These are phyloP conservation scores for Lumnitzera racemosa DNA, from an alignment of 345 rosid species.

Conservation along the genomic window DNA sequence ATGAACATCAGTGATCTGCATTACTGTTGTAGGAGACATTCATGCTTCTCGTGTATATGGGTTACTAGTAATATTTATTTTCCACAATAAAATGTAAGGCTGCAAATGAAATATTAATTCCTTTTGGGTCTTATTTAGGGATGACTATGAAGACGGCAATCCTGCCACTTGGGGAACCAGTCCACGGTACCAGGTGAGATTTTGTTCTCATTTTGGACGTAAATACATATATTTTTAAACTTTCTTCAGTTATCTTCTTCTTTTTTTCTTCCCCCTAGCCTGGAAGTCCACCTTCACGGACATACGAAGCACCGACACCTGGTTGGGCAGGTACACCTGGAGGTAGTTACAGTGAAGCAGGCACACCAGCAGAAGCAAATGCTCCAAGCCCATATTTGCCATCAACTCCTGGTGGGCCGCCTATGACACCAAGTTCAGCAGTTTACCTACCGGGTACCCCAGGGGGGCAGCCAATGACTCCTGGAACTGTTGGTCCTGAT, in stretches of 20 bases:
- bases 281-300: constrained; percentile 87
- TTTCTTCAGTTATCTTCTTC: neutral
- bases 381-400: constrained; percentile 95
- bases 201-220: neutral
- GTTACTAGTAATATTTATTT: neutral
- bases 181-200: constrained; percentile 76
- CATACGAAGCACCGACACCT: constrained; percentile 94
- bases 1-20: too few relatives aligned
- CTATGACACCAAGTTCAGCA: constrained; percentile 82
- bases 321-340: constrained; percentile 95
- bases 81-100: neutral
- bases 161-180: constrained; percentile 89
- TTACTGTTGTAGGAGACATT: too few relatives aligned
- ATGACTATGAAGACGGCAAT: constrained; percentile 94
- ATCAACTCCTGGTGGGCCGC: constrained; percentile 85
- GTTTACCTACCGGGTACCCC: constrained; percentile 92
- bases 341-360: constrained; percentile 82
- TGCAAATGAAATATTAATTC: neutral
- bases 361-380: constrained; percentile 83
- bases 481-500: constrained; percentile 79
- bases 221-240: neutral
- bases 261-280: constrained; percentile 34
- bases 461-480: constrained; percentile 99
- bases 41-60: too few relatives aligned
- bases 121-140: constrained; percentile 29